Base-by-base conservation (phyloP, 2,329 filamentous ascomycete species). In the Neofusicoccum umdonicola region DNA sequence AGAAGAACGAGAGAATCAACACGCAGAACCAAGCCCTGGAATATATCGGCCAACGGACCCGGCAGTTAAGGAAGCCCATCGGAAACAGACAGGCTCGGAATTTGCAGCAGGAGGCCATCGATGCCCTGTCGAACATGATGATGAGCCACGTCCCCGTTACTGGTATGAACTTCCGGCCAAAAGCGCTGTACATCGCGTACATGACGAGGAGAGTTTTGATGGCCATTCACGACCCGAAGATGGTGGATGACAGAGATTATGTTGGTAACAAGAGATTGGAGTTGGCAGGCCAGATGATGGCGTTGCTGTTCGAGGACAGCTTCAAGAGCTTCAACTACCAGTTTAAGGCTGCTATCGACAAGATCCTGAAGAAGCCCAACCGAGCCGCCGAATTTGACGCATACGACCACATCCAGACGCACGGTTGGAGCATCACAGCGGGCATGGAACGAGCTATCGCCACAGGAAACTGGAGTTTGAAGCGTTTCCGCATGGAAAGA, bases 401-500 rank as follows among this genome's bases (percentile, higher is more conserved):
- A 3, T 88, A 90, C 67, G 87, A 90, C 44, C 90, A 96, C 72
- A 90, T 99, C 71, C 89, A 88, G 69, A 90, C 92, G 52, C 91
- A 95, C 70, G 91, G 92, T 63, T 91, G 91, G 69, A 89, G 90
- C 71, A 98, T 99, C 70, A 96, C 93, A 0, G 85, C 90, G 69
- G 95, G 95, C 12, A 92, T 99, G 85, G 96, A 97, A 76, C 88
- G 96, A 67, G 94, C 95, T 7, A 97, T 99, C 66, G 93, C 96
- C 62, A 98, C 95, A 0, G 95, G 95, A 19, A 99, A 99, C 74
- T 99, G 95, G 95, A 97, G 86, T 68, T 85, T 99, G 70, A 97
- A 97, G 79, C 92, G 96, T 76, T 99, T 99, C 82, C 93, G 94
- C 78, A 99, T 99, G 95, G 96, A 98, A 74, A 86, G 94, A 75